A percentile compares a stretch with the other conserved stretches of the same genome.
These are phyloP conservation scores for Phytophthora fragariae DNA, from an alignment of 352 stramenopile species.

Conservation along the genomic window DNA sequence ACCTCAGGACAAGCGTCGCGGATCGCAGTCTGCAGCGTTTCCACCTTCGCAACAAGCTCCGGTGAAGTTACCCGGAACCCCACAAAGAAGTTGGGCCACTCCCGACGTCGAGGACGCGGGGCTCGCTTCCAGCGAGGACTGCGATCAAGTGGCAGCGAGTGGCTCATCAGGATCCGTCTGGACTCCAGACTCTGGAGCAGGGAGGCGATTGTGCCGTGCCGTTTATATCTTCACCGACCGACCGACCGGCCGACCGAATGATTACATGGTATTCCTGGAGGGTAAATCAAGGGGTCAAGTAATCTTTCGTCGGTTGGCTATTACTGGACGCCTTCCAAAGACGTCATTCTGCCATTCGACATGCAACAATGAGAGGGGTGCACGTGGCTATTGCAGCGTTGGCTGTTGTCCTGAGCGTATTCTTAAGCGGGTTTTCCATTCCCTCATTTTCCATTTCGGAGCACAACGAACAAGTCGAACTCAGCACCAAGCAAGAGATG, in stretches of 20 bases:
- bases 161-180: no score
- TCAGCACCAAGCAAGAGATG: constrained; percentile 30
- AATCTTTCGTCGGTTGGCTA: not conserved
- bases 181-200: no score
- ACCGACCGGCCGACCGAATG: not conserved
- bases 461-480: constrained; percentile 19
- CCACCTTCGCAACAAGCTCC: constrained; percentile 27
- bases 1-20: constrained; percentile 32
- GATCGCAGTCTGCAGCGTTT: constrained; percentile 42
- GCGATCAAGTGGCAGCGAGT: no score
- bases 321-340: not conserved
- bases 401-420: constrained; percentile 8
- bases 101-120: not conserved
- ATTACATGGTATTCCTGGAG: not conserved
- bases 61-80: constrained; percentile 43
- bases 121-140: constrained; percentile 10
- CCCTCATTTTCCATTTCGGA: constrained; percentile 7
- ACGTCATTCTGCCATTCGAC: constrained; percentile 16
- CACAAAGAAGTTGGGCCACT: constrained; percentile 60
- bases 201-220: no score
- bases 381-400: constrained; percentile 9
- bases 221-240: not conserved
- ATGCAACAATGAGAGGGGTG: constrained; percentile 6
- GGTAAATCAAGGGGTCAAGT: constrained; percentile 7
- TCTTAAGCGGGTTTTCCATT: constrained; percentile 5